Base-by-base conservation (phyloP, 257 asterid genomes). In the Plectranthus barbatus region DNA sequence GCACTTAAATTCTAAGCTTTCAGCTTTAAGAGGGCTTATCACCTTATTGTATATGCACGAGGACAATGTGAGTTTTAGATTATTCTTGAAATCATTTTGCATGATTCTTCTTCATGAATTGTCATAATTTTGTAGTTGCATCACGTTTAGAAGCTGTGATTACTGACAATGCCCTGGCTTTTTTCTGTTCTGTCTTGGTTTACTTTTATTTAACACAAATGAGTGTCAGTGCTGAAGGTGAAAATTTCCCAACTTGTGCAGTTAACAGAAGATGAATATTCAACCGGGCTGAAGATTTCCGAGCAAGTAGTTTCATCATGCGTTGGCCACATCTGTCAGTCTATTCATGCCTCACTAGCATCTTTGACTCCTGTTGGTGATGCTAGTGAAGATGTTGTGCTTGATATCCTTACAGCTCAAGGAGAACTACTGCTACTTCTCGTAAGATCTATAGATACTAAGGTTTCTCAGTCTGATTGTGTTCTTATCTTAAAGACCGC, bases 401-500 rank as follows among this genome's bases (percentile, higher is more conserved):
- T 89, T 29, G 76, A 80, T 65, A 73, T 87, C 71, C 95, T 93
- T 64, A 80, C 74, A 1, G 80, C 89, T 81, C 96, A 93, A 80
- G 85, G 80, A 26, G 94, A 84, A 77, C 74, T 90, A 56, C 81
- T 93, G 68, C 78, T 87, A 42, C 81, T 71, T 70, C 87, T 90
- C 18, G 65, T 78, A 67, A 86, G 76, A 73, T 82, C 84, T 26
- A 52, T 40, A 49, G 75, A 68, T 55, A 67, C 67, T 45, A 65
- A 63, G 14, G 39, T 79, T 12, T 64, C 92, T 57, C 76, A 57
- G 64, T 65, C 72, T 56, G 64, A 78, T 26, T 67, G 72, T 70
- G 62, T 71, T 68, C 74, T 72, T 34, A 75, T 93, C 77, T 69
- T 90, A 71, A 90, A 74, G 74, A 82, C 90, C 49, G 76, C 92